Base-by-base conservation (phyloP, 768 basidiomycete genomes). In the Boletus bicolor region DNA sequence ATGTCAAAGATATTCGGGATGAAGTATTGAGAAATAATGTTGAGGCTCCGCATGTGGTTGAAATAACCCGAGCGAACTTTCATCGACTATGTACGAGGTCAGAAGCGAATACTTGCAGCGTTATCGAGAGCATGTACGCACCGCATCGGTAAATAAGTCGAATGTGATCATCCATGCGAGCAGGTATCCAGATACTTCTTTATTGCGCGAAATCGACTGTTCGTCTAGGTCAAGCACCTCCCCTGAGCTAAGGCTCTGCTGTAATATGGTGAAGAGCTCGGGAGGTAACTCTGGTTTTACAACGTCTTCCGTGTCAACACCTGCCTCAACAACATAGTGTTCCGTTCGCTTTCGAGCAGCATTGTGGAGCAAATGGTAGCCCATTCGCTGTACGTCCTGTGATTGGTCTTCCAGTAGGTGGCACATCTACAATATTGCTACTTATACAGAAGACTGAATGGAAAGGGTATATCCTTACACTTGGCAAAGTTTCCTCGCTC, bases 141-240 rank as follows among this genome's bases (percentile, higher is more conserved):
- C 94, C 9, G 92, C 88, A 68, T 91, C 85, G 26, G 76, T 75
- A 71, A 97, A 97, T 19, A 89, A 75, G 64, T 94, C 91, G 58
- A 97, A 87, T 1, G 86, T 68, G n/a, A 92, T 73, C 86, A 95
- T 90, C 94, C 93, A 97, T 2, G 80, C 82, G 9, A 97, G 79
- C n/a, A 97, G 73, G 58, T 83, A 82, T 4, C 86, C 84, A 57
- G 90, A 84, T 2, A 81, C 66, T 47, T 75, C 77, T 77, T 70
- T 59, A 54, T 60, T 66, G 56, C 48, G 59, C 6, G 46, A 28
- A 56, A 71, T 47, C 53, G 82, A 75, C 59, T 76, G 69, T 48
- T 76, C 73, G 2, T 74, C 70, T 2, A 72, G 64, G 36, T 77
- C 77, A 26, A 75, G 71, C 8, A 53, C 65, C 7, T 77, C 78